A percentile compares a stretch with the other conserved stretches of the same genome.
phyloP scores from a whole-genome alignment of 1,139 yeast species.

The Debaryomyces udenii region DNA sequence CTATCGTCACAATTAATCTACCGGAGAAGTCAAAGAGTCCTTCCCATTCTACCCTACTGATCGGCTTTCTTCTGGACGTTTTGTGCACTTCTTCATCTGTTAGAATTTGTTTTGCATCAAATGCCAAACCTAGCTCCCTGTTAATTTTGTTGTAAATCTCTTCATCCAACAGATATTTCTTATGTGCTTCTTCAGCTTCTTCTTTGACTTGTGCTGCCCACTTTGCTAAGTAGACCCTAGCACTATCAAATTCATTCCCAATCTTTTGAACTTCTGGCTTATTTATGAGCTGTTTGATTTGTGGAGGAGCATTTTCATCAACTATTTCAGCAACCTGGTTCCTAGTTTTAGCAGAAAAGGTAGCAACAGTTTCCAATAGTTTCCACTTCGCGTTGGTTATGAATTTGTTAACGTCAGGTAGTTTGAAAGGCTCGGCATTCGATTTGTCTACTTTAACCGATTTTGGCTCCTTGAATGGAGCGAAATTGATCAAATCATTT shows the following conservation, averaged over 20 bases:
- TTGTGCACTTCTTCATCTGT: conserved; percentile 62
- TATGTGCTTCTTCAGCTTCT: conserved; percentile 79
- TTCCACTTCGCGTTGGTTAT: conserved; percentile 82
- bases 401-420: conserved; percentile 49
- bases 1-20: conserved; percentile 65
- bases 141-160: conserved; percentile 61
- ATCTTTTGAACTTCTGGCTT: conserved; percentile 80
- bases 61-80: conserved; percentile 67
- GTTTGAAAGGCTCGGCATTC: conserved; percentile 25
- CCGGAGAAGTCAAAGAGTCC: conserved; percentile 83
- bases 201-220: conserved; percentile 97
- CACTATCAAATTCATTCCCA: conserved; percentile 91
- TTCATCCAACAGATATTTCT: conserved; percentile 59
- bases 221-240: conserved; percentile 87
- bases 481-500: conserved; percentile 76
- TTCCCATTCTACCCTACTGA: conserved; percentile 77
- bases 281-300: conserved; percentile 62
- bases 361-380: conserved; percentile 80
- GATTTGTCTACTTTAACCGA: conserved; percentile 22
- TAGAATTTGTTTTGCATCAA: conserved; percentile 47
- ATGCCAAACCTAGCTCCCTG: conserved; percentile 76
- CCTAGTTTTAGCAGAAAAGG: conserved; percentile 71
- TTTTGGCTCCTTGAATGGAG: conserved; percentile 52
- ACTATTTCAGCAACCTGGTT: conserved; percentile 60
- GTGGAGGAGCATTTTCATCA: conserved; percentile 67